Conservation (phyloP, 805 yeast species). For the Saccharomyces jurei region DNA sequence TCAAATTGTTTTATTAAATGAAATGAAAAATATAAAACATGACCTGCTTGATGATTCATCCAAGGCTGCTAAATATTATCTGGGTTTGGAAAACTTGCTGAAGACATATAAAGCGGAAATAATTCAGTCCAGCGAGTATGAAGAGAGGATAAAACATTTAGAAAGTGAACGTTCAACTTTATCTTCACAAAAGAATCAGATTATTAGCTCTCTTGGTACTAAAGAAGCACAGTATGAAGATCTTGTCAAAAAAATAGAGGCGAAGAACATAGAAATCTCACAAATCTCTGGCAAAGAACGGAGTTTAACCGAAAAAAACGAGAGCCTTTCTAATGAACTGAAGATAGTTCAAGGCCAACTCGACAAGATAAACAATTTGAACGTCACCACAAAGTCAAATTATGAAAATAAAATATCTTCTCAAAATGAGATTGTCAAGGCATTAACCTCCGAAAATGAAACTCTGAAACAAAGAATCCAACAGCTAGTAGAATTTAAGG, state of each 20-base stretch:
- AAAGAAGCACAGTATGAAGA: conserved; percentile 25
- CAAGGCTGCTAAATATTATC: background rate
- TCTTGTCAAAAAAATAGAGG: conserved; percentile 3
- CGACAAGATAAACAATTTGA: conserved; percentile 11
- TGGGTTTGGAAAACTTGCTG: background rate
- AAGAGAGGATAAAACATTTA: conserved; percentile 12
- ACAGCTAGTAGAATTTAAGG: conserved; percentile 14
- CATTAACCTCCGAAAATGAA: conserved; percentile 26
- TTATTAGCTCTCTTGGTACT: conserved; percentile 16
- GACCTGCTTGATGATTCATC: background rate
- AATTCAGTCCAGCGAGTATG: conserved; percentile 9
- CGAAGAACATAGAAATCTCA: conserved; percentile 7
- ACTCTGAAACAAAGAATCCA: conserved; percentile 15
- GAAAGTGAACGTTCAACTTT: conserved; percentile 16
- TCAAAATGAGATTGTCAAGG: conserved; percentile 29
- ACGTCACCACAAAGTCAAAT: conserved; percentile 17
- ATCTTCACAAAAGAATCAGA: conserved; percentile 20
- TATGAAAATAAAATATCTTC: conserved; percentile 32
- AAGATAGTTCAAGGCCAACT: conserved; percentile 5
- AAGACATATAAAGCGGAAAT: conserved; percentile 8
- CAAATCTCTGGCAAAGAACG: conserved; percentile 6
- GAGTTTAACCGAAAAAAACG: conserved; percentile 8
- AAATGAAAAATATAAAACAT: background rate
- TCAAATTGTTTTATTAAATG: background rate
- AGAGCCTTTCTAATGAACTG: conserved; percentile 5